Conservation (phyloP, 352 stramenopile species). For the Phytopythium litorale region DNA sequence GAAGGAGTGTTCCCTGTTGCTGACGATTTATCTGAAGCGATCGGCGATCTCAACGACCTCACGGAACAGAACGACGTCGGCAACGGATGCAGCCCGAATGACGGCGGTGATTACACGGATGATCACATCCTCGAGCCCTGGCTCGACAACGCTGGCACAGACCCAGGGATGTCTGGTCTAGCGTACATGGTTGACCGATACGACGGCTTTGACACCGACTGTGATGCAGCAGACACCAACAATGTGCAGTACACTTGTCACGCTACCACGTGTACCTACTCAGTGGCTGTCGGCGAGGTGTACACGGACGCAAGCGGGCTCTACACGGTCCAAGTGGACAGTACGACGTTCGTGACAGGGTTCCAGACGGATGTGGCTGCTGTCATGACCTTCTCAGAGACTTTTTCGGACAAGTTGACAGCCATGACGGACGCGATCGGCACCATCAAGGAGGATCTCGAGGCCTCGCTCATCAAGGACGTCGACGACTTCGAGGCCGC, state of each 20-base stretch:
- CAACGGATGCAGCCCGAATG: constrained; percentile 6
- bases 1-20: neutral
- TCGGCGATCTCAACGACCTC: neutral
- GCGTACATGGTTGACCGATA: constrained; percentile 22
- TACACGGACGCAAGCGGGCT: constrained; percentile 15
- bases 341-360: constrained; percentile 19
- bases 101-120: constrained; percentile 12
- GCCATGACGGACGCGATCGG: constrained; percentile 29
- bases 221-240: neutral
- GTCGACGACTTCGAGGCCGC: constrained; percentile 46
- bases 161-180: neutral
- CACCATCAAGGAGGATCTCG: constrained; percentile 37
- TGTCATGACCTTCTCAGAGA: constrained; percentile 22
- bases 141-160: constrained; percentile 7
- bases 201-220: neutral
- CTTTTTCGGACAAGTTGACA: constrained; percentile 45
- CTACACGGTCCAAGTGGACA: constrained; percentile 3
- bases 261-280: constrained; percentile 6
- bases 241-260: constrained; percentile 7
- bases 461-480: constrained; percentile 43
- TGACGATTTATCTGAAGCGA: neutral
- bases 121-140: constrained; percentile 24
- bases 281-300: constrained; percentile 6
- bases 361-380: constrained; percentile 28
- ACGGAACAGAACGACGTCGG: constrained; percentile 5